These are phyloP conservation scores for Carex pumila DNA, from an alignment of 176 grass and related monocot genomes.

Conservation along the genomic window DNA sequence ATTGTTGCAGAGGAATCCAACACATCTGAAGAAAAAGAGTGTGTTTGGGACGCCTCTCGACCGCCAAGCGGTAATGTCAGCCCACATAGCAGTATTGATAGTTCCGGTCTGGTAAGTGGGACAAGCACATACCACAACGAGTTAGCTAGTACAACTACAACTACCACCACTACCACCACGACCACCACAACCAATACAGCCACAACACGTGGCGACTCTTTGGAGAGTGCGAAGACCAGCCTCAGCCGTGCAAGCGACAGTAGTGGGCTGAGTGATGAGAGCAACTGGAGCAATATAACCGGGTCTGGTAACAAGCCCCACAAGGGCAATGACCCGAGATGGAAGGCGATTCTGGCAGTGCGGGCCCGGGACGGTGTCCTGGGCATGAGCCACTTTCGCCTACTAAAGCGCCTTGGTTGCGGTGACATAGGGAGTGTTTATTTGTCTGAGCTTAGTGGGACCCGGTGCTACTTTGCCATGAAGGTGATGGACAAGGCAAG, in stretches of 20 bases:
- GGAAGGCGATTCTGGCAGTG: slow-evolving; percentile 87
- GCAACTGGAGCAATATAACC: slow-evolving; percentile 81
- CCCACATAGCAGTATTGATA: slow-evolving; percentile 93
- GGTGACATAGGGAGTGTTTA: slow-evolving; percentile 96
- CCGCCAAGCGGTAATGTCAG: slow-evolving; percentile 92
- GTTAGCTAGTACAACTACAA: slow-evolving; percentile 28
- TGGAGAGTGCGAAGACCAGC: slow-evolving; percentile 85
- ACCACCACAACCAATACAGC: slow-evolving; percentile 10
- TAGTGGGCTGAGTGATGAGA: slow-evolving; percentile 82
- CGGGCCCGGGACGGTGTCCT: slow-evolving; percentile 53
- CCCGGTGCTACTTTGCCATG: slow-evolving; percentile 92
- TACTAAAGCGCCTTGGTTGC: slow-evolving; percentile 81
- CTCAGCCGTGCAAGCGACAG: slow-evolving; percentile 88
- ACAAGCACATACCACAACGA: slow-evolving; percentile 57
- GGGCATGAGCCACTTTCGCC: slow-evolving; percentile 94
- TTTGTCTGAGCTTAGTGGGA: slow-evolving; percentile 84
- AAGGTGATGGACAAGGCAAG: slow-evolving; percentile 97
- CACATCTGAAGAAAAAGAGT: slow-evolving; percentile 76
- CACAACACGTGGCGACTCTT: slow-evolving; percentile 38
- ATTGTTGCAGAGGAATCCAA: slow-evolving; percentile 24
- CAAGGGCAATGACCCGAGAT: slow-evolving; percentile 88
- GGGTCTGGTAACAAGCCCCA: slow-evolving; percentile 77
- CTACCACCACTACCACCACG: slow-evolving; percentile 1
- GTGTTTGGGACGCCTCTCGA: slow-evolving; percentile 84
- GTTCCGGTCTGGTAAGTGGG: slow-evolving; percentile 50